Percentiles rank a stretch among this genome's conserved stretches.
Conservation (phyloP, 768 basidiomycete genomes). For the Pisolithus tinctorius region DNA sequence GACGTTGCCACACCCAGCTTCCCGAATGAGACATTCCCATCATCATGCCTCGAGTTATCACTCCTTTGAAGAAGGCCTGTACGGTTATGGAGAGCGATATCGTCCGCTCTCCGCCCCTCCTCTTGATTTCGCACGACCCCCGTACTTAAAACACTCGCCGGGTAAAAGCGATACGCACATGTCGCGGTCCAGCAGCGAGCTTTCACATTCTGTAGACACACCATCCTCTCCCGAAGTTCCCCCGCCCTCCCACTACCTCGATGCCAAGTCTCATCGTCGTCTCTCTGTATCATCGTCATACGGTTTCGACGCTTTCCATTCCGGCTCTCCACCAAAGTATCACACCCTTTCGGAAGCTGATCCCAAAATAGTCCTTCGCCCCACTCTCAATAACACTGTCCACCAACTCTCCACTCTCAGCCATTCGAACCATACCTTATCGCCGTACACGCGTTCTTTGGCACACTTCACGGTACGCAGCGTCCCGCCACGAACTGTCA, state of each 20-base stretch:
- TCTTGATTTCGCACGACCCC: not conserved
- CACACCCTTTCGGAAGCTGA: conserved; percentile 31
- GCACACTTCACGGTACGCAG: conserved; percentile 92
- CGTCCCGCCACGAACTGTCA: conserved; percentile 57
- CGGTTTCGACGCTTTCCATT: conserved; percentile 28
- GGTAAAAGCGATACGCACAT: conserved; percentile 46
- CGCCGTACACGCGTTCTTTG: conserved; percentile 85
- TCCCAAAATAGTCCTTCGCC: conserved; percentile 58
- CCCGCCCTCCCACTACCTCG: conserved; percentile 11
- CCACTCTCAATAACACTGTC: conserved; percentile 64
- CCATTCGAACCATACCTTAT: conserved; percentile 88
- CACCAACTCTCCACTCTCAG: conserved; percentile 83
- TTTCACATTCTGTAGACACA: conserved; percentile 39
- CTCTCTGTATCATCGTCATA: conserved; percentile 30
- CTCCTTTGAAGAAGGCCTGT: conserved; percentile 6
- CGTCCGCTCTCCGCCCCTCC: conserved; percentile 13
- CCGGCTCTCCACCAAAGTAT: conserved; percentile 29
- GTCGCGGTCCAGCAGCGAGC: conserved; percentile 42
- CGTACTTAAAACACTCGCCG: conserved; percentile 27
- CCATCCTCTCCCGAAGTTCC: conserved; percentile 33
- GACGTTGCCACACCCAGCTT: conserved; percentile 3
- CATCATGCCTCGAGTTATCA: conserved; percentile 21
- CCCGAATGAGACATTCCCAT: conserved; percentile 9
- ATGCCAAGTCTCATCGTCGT: conserved; percentile 24
- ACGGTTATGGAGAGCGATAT: conserved; percentile 1